Evolutionary conservation across 768 basidiomycete species (phyloP).

Genomic region (Terana coerulea): DNA sequence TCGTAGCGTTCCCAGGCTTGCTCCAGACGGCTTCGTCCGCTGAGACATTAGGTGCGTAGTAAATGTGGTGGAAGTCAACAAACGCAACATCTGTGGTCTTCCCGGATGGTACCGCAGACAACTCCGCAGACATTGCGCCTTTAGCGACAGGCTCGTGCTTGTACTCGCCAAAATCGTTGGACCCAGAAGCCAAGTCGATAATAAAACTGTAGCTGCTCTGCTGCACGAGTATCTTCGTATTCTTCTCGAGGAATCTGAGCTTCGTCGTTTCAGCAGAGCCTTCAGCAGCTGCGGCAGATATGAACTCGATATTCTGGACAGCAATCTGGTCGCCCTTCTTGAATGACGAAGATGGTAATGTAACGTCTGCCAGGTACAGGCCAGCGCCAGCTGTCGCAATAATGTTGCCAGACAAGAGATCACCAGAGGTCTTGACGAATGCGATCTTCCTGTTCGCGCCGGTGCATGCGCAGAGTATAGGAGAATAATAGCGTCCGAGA

Average conservation of each 20-base stretch:
- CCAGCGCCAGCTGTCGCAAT: conserved; percentile 62
- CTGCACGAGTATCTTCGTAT: conserved; percentile 56
- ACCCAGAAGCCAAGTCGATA: conserved; percentile 45
- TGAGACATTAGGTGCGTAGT: conserved; percentile 43
- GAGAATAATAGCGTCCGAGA: conserved; percentile 61
- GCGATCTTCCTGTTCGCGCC: conserved; percentile 47
- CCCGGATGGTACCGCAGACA: conserved; percentile 39
- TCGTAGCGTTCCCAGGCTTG: conserved; percentile 64
- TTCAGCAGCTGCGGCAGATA: conserved; percentile 48
- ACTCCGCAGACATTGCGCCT: conserved; percentile 55
- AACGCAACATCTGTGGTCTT: conserved; percentile 46
- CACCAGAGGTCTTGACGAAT: conserved; percentile 61
- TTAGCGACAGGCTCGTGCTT: conserved; percentile 43
- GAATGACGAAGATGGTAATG: conserved; percentile 37
- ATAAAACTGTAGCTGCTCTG: conserved; percentile 45
- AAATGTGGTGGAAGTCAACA: conserved; percentile 67
- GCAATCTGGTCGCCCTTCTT: conserved; percentile 28
- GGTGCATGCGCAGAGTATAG: conserved; percentile 46
- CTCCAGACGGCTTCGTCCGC: conserved; percentile 56
- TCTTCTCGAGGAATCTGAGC: conserved; percentile 53
- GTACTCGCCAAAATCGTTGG: conserved; percentile 46
- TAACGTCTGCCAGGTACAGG: conserved; percentile 60
- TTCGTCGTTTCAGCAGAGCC: conserved; percentile 38
- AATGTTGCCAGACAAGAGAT: conserved; percentile 55
- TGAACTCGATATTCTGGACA: conserved; percentile 45